phyloP scores from a whole-genome alignment of 371 early-diverging fungal genomes.

The Mortierella sp. region DNA sequence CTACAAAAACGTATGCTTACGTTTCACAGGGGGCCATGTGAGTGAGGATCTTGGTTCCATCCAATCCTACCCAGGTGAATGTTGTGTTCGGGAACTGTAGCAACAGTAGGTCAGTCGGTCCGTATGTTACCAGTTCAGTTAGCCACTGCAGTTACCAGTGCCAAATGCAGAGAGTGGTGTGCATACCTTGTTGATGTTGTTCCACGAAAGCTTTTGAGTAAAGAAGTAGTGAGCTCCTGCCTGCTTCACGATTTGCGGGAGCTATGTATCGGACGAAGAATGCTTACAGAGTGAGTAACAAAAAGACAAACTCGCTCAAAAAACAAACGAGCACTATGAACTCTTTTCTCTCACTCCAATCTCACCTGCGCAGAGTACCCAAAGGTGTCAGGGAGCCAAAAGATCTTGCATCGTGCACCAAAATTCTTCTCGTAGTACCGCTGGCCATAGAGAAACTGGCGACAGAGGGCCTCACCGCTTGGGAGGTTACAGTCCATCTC shows the following conservation, averaged over 20 bases:
- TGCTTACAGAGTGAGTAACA: constrained; percentile 15
- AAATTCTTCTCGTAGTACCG: constrained; percentile 89
- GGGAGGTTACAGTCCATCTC: constrained; percentile 99
- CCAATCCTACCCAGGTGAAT: constrained; percentile 81
- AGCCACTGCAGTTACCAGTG: not conserved
- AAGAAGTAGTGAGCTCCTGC: constrained; percentile 94
- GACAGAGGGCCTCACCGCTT: constrained; percentile 92
- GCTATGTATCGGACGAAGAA: constrained; percentile 56
- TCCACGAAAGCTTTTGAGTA: constrained; percentile 98
- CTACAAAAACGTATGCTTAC: constrained; percentile 22
- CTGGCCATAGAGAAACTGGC: constrained; percentile 96
- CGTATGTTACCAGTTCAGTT: too few species aligned
- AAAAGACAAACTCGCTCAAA: constrained; percentile 59
- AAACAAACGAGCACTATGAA: not conserved
- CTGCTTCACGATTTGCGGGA: constrained; percentile 92
- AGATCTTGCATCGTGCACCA: constrained; percentile 83
- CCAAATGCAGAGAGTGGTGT: too few species aligned
- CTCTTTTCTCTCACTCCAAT: not conserved
- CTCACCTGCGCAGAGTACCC: constrained; percentile 66
- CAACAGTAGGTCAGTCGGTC: not conserved
- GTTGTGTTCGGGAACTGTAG: constrained; percentile 92
- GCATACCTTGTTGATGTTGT: constrained; percentile 92
- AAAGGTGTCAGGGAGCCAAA: constrained; percentile 97
- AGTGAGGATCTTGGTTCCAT: constrained; percentile 61
- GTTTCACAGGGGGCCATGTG: constrained; percentile 66